Evolutionary conservation across 148 eudicot genomes (phyloP), one percentile per base, ranked within the genome.

Genomic region (Hydrangea macrophylla): DNA sequence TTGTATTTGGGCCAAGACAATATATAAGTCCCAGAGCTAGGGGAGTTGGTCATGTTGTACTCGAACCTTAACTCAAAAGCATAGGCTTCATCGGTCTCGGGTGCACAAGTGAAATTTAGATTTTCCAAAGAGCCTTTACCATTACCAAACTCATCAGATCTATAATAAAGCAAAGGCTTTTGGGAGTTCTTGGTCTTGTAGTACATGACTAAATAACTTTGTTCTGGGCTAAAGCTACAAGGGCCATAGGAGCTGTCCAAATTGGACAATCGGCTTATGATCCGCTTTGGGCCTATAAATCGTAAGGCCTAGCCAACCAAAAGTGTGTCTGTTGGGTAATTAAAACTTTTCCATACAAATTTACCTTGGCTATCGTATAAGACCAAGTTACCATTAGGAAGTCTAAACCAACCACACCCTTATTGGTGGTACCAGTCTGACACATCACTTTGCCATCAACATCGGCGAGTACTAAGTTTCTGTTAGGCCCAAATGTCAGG

Each of bases 381-480:
- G 17, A 74, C 82, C 60, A 79, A 24, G 36, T 78, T 78, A 24
- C 78, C 82, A 71, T 70, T 74, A 18, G 71, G 59, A 7, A 73
- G 63, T 65, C 20, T 6, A 74, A 27, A 27, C 82, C 72, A 6
- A 65, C 68, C 5, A 74, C 82, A 6, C 65, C 82, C 30, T 79
- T 79, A 24, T 70, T 61, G 72, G 78, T 75, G 2, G 82, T 79
- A 9, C 57, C 62, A 13, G 75, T 74, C 30, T 79, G 82, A 78
- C 78, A 79, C 0, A 69, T 75, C 11, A 79, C 69, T 10, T 27
- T 55, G 12, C 78, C 78, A 50, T 70, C 69, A 10, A 28, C 64
- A 28, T 79, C 69, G n/a, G 78, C 72, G 12, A 79, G 60, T 51
- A 79, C 75, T 25, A 79, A 35, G 69, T 79, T 79, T 8, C 82